Base-by-base conservation (phyloP, 257 asterid species). In the Plantago ovata region DNA sequence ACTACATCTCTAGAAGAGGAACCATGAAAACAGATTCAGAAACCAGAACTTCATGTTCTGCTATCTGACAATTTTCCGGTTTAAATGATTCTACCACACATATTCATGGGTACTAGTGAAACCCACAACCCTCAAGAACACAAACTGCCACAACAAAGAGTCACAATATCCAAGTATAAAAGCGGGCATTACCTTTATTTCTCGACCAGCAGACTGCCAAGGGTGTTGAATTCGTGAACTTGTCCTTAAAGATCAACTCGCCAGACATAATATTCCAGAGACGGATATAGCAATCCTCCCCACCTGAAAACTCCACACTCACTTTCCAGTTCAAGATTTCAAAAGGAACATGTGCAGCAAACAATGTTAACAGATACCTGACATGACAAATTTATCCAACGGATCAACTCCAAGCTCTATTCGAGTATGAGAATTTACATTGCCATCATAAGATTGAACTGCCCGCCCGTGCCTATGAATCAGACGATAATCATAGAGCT, bases 321-420 rank as follows among this genome's bases (percentile, higher is more conserved):
- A 48, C 48, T 55, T 60, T 49, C 38, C 48, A 45, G 57, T 24
- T 58, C 71, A 50, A 52, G 20, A 71, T 45, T 65, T 44, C 22
- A 14, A 44, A 48, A 45, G 6, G 33, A n/a, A 50, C 12, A 19
- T 9, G 13, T 48, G 50, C 63, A 65, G 49, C 20, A 55, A 64
- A 59, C 23, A 22, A 53, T 58, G 40, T 43, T 54, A 49, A 19
- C 4, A 3, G n/a, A 20, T 46, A 92, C 96, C 94, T 76, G 98
- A 92, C 70, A 85, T 63, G 60, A 92, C 66, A 47, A 85, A 64
- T 69, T 70, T 84, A 71, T 92, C 98, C 16, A 89, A 74, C 6
- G 95, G 95, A 72, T 88, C 98, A 36, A 92, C 81, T 65, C 86
- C 98, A 69, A 93, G 84, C 61, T 80, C 77, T 63, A 93, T 74